Base-by-base conservation (phyloP, 768 basidiomycete genomes). In the Mycena epipterygia region DNA sequence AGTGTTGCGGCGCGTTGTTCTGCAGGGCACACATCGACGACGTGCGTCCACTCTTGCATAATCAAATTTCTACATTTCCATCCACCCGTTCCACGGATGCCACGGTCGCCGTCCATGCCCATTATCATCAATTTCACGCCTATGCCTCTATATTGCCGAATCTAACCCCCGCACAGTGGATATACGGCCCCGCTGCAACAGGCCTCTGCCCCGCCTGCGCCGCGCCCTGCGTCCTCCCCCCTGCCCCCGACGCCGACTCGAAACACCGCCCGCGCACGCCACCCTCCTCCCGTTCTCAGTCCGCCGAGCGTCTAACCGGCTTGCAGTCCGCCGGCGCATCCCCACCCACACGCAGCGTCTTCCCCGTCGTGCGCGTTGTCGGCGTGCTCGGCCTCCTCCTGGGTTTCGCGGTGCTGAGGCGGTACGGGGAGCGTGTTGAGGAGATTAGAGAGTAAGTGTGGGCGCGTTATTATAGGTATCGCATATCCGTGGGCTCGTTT, bases 21-120 rank as follows among this genome's bases (percentile, higher is more conserved):
- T 73, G 72, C 12, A n/a, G 27, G 27, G 58, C 56, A 44, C 72
- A 73, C n/a, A 73, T 73, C 30, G 52, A 73, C 42, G 58, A 53
- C 12, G 72, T 73, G 25, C 39, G 72, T 69, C 14, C 23, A 29
- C 23, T 35, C 19, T 39, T 41, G 8, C 33, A 9, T n/a, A 4
- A 25, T 27, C 27, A 23, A 8, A 42, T 58, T n/a, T n/a, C n/a
- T n/a, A n/a, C n/a, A n/a, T n/a, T n/a, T n/a, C n/a, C n/a, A n/a
- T n/a, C n/a, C n/a, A n/a, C n/a, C n/a, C n/a, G n/a, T n/a, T n/a
- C n/a, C n/a, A n/a, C n/a, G n/a, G n/a, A n/a, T n/a, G n/a, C n/a
- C n/a, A n/a, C n/a, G n/a, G n/a, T n/a, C n/a, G n/a, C n/a, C n/a
- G n/a, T n/a, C n/a, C n/a, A n/a, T n/a, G n/a, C n/a, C n/a, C n/a